These are phyloP conservation scores for Mycena maculata DNA, from an alignment of 768 basidiomycete genomes.

Conservation along the genomic window DNA sequence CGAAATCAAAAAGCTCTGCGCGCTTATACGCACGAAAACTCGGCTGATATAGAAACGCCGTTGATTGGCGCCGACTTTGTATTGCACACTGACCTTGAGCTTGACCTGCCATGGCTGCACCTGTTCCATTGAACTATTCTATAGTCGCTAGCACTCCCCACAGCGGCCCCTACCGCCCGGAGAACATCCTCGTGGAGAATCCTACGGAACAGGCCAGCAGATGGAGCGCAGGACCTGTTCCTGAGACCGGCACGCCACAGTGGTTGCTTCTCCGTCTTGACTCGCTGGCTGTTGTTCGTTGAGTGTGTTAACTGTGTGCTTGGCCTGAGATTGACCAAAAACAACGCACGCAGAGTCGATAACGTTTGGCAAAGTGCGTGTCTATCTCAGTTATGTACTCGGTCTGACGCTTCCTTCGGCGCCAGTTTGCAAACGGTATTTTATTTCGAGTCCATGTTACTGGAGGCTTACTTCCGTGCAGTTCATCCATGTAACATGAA, in stretches of 20 bases:
- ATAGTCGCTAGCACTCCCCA: slow-evolving; percentile 76
- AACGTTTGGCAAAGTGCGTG: slow-evolving; percentile 82
- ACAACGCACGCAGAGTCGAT: slow-evolving; percentile 63
- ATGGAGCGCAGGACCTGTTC: slow-evolving; percentile 76
- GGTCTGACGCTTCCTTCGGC: slow-evolving; percentile 26
- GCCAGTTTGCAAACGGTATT: slow-evolving; percentile 58
- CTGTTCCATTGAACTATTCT: slow-evolving; percentile 56
- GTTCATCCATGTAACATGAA: slow-evolving; percentile 90
- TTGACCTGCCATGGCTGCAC: slow-evolving; percentile 25
- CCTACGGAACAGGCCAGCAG: slow-evolving; percentile 74
- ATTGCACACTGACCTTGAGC: background rate
- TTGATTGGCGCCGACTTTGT: too few relatives aligned
- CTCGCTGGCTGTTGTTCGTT: slow-evolving; percentile 72
- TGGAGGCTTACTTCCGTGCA: slow-evolving; percentile 43
- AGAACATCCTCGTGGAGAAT: slow-evolving; percentile 74
- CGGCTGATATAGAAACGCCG: too few relatives aligned
- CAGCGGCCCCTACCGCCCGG: slow-evolving; percentile 74
- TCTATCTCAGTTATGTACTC: slow-evolving; percentile 21
- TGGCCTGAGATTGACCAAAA: slow-evolving; percentile 12
- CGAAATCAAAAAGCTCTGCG: too few relatives aligned
- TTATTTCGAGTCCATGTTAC: background rate
- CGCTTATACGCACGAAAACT: too few relatives aligned
- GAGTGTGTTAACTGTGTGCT: slow-evolving; percentile 45
- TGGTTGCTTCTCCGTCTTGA: slow-evolving; percentile 80
- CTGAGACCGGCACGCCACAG: slow-evolving; percentile 66